Conservation (phyloP, 2,329 filamentous ascomycete species). For the Cercospora sesami region DNA sequence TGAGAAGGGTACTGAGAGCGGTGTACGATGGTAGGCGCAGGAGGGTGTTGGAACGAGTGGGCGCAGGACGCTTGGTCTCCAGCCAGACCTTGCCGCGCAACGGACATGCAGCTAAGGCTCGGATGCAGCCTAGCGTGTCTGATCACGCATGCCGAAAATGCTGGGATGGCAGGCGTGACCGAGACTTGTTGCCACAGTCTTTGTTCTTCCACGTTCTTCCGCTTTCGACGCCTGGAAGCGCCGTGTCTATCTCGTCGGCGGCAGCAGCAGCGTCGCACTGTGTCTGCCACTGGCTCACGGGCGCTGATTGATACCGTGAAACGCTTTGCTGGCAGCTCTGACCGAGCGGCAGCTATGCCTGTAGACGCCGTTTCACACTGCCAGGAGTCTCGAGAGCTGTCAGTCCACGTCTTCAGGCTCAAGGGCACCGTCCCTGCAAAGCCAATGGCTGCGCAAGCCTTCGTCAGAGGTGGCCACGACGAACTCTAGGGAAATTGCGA, state of each 20-base stretch:
- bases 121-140: too few species aligned
- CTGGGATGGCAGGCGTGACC: too few species aligned
- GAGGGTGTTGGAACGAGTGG: too few species aligned
- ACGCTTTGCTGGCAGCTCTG: background rate
- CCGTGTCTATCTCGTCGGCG: background rate
- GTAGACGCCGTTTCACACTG: constrained; percentile 12
- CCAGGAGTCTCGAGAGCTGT: constrained; percentile 13
- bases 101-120: too few species aligned
- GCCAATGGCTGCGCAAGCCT: constrained; percentile 6
- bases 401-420: constrained; percentile 1
- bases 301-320: background rate
- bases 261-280: background rate
- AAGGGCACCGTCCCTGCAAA: background rate
- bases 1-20: background rate
- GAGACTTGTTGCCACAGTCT: too few species aligned
- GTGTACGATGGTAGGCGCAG: background rate
- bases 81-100: too few species aligned
- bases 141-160: too few species aligned
- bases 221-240: background rate
- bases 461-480: constrained; percentile 1
- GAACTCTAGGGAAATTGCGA: constrained; percentile 8
- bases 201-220: background rate
- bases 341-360: background rate
- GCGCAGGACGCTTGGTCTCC: background rate
- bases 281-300: constrained; percentile 4